A percentile compares a stretch with the other conserved stretches of the same genome.
These are phyloP conservation scores for Nepenthes alata DNA, from an alignment of 179 eudicot genomes.

Conservation along the genomic window DNA sequence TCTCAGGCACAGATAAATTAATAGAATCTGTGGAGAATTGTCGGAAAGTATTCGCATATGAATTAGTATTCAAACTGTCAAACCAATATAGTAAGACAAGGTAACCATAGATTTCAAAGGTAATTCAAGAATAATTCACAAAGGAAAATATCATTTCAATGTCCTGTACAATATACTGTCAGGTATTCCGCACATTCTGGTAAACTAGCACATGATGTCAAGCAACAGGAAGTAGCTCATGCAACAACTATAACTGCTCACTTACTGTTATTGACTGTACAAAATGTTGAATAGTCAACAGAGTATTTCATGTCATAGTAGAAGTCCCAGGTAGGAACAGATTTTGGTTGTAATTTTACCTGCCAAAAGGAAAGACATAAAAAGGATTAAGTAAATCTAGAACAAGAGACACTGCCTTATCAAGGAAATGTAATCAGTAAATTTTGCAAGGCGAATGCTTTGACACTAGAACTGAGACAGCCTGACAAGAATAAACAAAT, in stretches of 20 bases:
- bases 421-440: not conserved
- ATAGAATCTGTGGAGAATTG: slow-evolving; percentile 17
- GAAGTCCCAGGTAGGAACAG: slow-evolving; percentile 38
- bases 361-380: slow-evolving; percentile 23
- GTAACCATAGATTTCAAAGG: not conserved
- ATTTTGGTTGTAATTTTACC: slow-evolving; percentile 33
- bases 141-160: not conserved
- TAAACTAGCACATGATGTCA: no score
- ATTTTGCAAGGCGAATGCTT: not conserved
- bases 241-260: not conserved
- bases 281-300: slow-evolving; percentile 78
- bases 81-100: slow-evolving; percentile 6
- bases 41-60: not conserved
- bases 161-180: no score
- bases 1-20: slow-evolving; percentile 25
- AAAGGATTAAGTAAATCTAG: not conserved
- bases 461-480: no score
- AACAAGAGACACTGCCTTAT: not conserved
- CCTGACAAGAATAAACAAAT: no score
- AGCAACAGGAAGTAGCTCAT: no score
- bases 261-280: slow-evolving; percentile 48
- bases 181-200: no score
- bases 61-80: no score
- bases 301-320: slow-evolving; percentile 93
- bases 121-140: not conserved